phyloP scores from a whole-genome alignment of 2,329 filamentous ascomycete genomes.

The Celoporthe dispersa region DNA sequence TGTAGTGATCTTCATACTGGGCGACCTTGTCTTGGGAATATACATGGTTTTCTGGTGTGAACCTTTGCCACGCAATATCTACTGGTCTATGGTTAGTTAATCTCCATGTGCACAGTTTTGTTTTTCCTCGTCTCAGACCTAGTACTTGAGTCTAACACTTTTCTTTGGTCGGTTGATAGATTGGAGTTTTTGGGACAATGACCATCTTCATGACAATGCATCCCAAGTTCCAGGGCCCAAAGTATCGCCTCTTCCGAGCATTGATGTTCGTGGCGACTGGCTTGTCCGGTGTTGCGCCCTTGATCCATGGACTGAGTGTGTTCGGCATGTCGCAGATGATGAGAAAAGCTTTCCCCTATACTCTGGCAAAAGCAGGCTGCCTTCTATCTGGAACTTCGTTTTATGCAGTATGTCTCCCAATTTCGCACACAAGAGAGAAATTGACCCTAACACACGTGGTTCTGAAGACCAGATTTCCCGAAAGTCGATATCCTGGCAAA shows the following conservation, averaged over 20 bases:
- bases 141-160: constrained; percentile 9
- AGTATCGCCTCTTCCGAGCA: constrained; percentile 26
- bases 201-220: constrained; percentile 26
- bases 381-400: constrained; percentile 26
- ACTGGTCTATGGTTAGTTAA: constrained; percentile 35
- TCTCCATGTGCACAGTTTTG: constrained; percentile 8
- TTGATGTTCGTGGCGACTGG: constrained; percentile 28
- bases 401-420: constrained; percentile 27
- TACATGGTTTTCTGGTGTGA: constrained; percentile 39
- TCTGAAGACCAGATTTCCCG: constrained; percentile 29
- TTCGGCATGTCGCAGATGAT: constrained; percentile 28
- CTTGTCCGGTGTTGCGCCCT: constrained; percentile 25
- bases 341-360: constrained; percentile 30
- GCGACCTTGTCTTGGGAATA: constrained; percentile 35
- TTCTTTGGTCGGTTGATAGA: constrained; percentile 27
- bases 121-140: constrained; percentile 3
- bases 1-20: constrained; percentile 33
- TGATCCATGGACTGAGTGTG: constrained; percentile 25
- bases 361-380: constrained; percentile 27
- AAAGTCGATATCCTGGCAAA: constrained; percentile 27
- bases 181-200: constrained; percentile 27
- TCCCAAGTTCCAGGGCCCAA: constrained; percentile 27
- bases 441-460: constrained; percentile 30
- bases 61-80: constrained; percentile 33
- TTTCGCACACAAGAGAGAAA: constrained; percentile 23